Conservation (phyloP, 2,329 filamentous ascomycete species). For the Aspergillus glaucus region DNA sequence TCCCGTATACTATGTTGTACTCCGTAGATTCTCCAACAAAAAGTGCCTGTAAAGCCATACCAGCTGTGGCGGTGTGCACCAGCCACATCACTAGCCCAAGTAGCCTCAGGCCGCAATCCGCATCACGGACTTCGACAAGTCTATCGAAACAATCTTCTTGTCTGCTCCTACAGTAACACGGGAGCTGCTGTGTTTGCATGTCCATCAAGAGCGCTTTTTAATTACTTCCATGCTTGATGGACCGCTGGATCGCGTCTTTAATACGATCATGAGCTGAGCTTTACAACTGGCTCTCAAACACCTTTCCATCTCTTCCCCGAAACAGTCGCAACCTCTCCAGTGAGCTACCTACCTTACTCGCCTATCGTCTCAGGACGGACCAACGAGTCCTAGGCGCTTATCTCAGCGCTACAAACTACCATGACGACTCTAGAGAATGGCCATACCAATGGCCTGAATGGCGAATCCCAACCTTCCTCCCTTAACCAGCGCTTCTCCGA, state of each 20-base stretch:
- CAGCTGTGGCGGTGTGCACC: slow-evolving; percentile 20
- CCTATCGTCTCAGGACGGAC: neutral
- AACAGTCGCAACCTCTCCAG: slow-evolving; percentile 10
- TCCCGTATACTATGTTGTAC: no score
- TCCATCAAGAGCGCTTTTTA: slow-evolving; percentile 3
- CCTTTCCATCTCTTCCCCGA: slow-evolving; percentile 7
- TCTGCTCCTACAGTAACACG: slow-evolving; percentile 6
- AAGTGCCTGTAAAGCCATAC: no score
- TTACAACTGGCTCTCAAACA: slow-evolving; percentile 3
- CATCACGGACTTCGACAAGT: neutral
- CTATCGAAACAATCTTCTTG: slow-evolving; percentile 6
- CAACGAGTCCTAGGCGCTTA: slow-evolving; percentile 1
- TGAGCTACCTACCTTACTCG: slow-evolving; percentile 2
- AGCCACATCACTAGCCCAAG: slow-evolving; percentile 14
- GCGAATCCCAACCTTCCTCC: slow-evolving; percentile 27
- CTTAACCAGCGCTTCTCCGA: slow-evolving; percentile 50
- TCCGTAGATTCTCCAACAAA: no score
- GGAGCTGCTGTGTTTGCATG: slow-evolving; percentile 4
- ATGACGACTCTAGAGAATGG: slow-evolving; percentile 50
- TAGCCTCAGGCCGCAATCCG: slow-evolving; percentile 8
- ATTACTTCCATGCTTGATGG: slow-evolving; percentile 6
- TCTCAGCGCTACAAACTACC: slow-evolving; percentile 11
- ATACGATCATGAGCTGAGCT: slow-evolving; percentile 26
- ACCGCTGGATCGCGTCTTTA: slow-evolving; percentile 1
- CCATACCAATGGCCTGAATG: slow-evolving; percentile 48